Conservation (phyloP, 371 early-diverging fungal species). For the Mucor lusitanicus region DNA sequence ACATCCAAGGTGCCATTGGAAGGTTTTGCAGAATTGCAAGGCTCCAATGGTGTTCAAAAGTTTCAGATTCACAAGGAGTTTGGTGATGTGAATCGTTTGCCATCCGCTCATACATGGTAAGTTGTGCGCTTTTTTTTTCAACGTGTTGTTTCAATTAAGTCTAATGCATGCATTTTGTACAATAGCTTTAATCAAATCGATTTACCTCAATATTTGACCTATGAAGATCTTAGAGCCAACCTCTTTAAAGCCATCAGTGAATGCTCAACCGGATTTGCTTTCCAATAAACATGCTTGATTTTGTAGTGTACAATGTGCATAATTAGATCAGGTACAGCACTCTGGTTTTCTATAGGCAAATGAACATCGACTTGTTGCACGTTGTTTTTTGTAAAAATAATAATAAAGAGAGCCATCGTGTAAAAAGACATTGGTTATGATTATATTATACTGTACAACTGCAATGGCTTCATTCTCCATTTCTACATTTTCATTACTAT, state of each 20-base stretch:
- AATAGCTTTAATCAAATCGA: slow-evolving; percentile 99
- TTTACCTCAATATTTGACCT: slow-evolving; percentile 93
- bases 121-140: background rate
- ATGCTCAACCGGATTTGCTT: slow-evolving; percentile 95
- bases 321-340: no score
- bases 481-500: no score
- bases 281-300: slow-evolving; percentile 32
- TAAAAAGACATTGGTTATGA: no score
- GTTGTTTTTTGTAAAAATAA: no score
- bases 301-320: no score
- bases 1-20: slow-evolving; percentile 98
- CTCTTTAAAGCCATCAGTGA: slow-evolving; percentile 92
- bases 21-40: slow-evolving; percentile 95
- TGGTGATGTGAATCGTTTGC: slow-evolving; percentile 84
- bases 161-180: slow-evolving; percentile 15
- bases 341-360: no score
- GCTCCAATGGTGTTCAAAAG: slow-evolving; percentile 93
- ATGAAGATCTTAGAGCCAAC: slow-evolving; percentile 89
- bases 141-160: background rate
- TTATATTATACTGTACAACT: no score
- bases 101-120: slow-evolving; percentile 98
- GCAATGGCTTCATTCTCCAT: no score
- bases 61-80: slow-evolving; percentile 99
- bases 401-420: no score
- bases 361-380: no score